phyloP scores from a whole-genome alignment of 2,329 filamentous ascomycete species.

The Trichoderma atroviride region DNA sequence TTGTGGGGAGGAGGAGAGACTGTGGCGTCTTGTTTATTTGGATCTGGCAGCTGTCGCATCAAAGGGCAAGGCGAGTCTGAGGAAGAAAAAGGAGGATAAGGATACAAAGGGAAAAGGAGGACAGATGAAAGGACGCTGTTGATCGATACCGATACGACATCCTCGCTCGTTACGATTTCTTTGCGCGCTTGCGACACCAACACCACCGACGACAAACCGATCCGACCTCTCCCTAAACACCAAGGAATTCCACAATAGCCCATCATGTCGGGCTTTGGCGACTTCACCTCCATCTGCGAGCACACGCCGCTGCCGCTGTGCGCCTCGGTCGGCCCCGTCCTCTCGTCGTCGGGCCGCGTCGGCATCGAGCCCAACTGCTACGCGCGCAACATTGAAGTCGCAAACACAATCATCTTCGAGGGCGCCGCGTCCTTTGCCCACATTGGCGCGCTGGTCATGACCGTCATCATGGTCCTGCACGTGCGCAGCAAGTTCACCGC shows the following conservation, averaged over 20 bases:
- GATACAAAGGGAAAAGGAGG: neutral
- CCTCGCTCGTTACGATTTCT: conserved; percentile 13
- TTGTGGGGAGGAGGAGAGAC: conserved; percentile 1
- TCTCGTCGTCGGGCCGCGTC: conserved; percentile 65
- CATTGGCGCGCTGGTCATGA: conserved; percentile 88
- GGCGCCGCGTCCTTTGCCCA: conserved; percentile 89
- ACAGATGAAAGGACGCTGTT: neutral
- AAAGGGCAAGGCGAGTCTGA: neutral
- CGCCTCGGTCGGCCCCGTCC: conserved; percentile 76
- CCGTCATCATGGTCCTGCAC: conserved; percentile 95
- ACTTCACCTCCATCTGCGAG: conserved; percentile 84
- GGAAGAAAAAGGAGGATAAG: neutral
- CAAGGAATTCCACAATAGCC: neutral
- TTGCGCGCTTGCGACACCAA: neutral
- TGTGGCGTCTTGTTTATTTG: conserved; percentile 1
- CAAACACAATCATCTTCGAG: conserved; percentile 98
- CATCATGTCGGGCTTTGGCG: conserved; percentile 80
- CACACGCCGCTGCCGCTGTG: conserved; percentile 86
- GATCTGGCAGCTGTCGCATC: neutral
- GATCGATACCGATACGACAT: neutral
- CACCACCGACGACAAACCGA: neutral
- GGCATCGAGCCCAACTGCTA: conserved; percentile 91
- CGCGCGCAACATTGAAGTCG: conserved; percentile 90
- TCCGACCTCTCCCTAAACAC: neutral
- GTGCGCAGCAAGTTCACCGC: conserved; percentile 97